Percentiles rank a stretch among this genome's conserved stretches.
These are phyloP conservation scores for Pythium insidiosum DNA, from an alignment of 352 stramenopile genomes.

Conservation along the genomic window DNA sequence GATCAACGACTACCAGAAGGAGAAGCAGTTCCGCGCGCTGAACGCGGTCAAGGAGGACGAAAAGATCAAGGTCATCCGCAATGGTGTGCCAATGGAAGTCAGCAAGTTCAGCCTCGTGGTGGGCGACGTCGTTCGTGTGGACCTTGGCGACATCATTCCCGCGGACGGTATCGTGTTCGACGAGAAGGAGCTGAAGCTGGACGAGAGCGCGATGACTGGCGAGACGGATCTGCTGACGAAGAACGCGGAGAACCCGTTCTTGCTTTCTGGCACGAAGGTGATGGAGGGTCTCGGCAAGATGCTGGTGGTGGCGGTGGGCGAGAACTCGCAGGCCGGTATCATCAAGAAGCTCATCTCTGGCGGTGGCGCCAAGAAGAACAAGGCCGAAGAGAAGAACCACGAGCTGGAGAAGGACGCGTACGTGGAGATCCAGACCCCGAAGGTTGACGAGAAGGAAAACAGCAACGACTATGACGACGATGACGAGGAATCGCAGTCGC, in stretches of 20 bases:
- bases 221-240: slow-evolving; percentile 28
- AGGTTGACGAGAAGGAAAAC: background rate
- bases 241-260: slow-evolving; percentile 32
- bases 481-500: slow-evolving; percentile 14
- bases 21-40: slow-evolving; percentile 57
- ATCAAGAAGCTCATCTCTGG: slow-evolving; percentile 51
- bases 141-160: slow-evolving; percentile 28
- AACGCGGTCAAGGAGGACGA: slow-evolving; percentile 66
- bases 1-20: slow-evolving; percentile 85
- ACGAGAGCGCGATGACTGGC: slow-evolving; percentile 33
- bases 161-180: slow-evolving; percentile 31
- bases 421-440: slow-evolving; percentile 14
- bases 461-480: slow-evolving; percentile 5
- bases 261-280: slow-evolving; percentile 84
- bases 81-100: slow-evolving; percentile 17
- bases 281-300: slow-evolving; percentile 75
- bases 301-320: slow-evolving; percentile 83
- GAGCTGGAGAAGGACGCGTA: slow-evolving; percentile 7
- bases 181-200: slow-evolving; percentile 26
- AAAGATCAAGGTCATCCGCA: slow-evolving; percentile 29
- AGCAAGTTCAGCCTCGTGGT: slow-evolving; percentile 25
- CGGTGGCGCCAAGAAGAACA: background rate
- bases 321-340: slow-evolving; percentile 77
- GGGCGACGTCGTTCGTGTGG: slow-evolving; percentile 30
- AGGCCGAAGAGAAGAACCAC: background rate